Evolutionary conservation across 257 asterid species (phyloP).

Genomic region (Rehmannia glutinosa): DNA sequence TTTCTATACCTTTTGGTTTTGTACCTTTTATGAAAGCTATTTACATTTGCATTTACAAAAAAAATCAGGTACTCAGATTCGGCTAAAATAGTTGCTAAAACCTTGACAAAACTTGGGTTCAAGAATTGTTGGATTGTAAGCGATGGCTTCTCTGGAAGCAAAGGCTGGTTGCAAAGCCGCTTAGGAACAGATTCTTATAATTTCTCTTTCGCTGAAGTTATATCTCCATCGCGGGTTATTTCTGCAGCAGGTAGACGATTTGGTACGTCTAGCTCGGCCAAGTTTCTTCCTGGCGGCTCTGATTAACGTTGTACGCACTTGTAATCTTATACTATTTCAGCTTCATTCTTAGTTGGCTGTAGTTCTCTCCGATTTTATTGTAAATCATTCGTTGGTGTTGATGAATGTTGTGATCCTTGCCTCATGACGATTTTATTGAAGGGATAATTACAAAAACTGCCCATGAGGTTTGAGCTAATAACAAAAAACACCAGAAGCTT

Average conservation of each 20-base stretch:
- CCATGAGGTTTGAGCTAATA: too few species aligned
- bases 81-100: conserved; percentile 75
- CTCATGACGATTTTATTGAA: too few species aligned
- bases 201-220: conserved; percentile 58
- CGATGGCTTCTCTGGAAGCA: conserved; percentile 91
- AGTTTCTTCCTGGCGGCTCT: conserved; percentile 69
- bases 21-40: not conserved
- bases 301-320: conserved; percentile 33
- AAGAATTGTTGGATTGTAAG: conserved; percentile 72
- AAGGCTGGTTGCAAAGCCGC: conserved; percentile 90
- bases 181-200: conserved; percentile 79
- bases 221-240: conserved; percentile 75
- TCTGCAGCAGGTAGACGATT: conserved; percentile 51
- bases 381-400: conserved; percentile 14
- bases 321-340: conserved; percentile 10
- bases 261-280: conserved; percentile 56
- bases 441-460: too few species aligned
- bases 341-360: not conserved
- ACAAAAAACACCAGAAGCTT: too few species aligned
- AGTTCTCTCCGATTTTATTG: not conserved
- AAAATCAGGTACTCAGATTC: conserved; percentile 73
- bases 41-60: not conserved
- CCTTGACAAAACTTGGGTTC: conserved; percentile 80
- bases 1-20: not conserved
- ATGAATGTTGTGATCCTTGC: too few species aligned